These are phyloP conservation scores for Diaporthe destruens DNA, from an alignment of 2,329 filamentous ascomycete genomes.

Conservation along the genomic window DNA sequence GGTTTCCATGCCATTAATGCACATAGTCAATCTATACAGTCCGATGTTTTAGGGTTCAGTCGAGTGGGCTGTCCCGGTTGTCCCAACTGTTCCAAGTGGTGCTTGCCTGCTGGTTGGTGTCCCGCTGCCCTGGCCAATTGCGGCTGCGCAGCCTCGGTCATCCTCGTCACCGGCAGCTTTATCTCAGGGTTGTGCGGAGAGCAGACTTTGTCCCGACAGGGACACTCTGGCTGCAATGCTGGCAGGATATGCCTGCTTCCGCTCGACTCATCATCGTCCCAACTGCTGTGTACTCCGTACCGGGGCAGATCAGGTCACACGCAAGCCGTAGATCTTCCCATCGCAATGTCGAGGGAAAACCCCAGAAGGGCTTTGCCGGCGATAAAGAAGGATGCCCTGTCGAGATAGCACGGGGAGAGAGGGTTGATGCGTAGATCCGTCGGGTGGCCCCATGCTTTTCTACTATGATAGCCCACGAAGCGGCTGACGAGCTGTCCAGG, in stretches of 20 bases:
- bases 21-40: conserved; percentile 19
- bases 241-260: neutral
- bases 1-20: conserved; percentile 27
- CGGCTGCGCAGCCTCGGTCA: neutral
- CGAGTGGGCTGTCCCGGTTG: conserved; percentile 12
- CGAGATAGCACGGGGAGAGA: conserved; percentile 29
- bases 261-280: conserved; percentile 20
- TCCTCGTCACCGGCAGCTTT: conserved; percentile 11
- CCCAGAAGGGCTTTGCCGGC: neutral
- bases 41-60: conserved; percentile 30
- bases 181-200: conserved; percentile 27
- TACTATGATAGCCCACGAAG: conserved; percentile 13
- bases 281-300: neutral
- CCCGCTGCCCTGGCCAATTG: conserved; percentile 2
- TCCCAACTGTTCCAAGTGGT: neutral
- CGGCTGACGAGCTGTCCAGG: conserved; percentile 12
- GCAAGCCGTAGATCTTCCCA: conserved; percentile 3
- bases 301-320: conserved; percentile 5
- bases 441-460: conserved; percentile 6
- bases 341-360: neutral
- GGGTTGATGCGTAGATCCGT: conserved; percentile 37
- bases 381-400: conserved; percentile 9
- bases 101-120: neutral
- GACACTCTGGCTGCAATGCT: neutral
- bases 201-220: conserved; percentile 14